These are phyloP conservation scores for Fusarium coffeatum DNA, from an alignment of 2,329 filamentous ascomycete species.

Conservation along the genomic window DNA sequence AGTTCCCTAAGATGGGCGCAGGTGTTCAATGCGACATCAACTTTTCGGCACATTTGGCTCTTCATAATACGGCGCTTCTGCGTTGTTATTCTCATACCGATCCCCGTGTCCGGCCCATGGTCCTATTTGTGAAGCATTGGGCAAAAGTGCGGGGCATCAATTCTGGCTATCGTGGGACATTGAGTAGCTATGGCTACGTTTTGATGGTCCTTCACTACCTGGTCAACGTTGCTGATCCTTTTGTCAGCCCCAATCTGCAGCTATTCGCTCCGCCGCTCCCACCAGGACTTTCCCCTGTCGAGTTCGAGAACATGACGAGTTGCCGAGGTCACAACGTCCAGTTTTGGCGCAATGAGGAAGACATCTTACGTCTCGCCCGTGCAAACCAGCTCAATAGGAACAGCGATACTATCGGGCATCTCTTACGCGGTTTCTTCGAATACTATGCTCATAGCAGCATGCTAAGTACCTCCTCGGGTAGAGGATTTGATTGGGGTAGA, in stretches of 20 bases:
- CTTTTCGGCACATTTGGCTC: conserved; percentile 83
- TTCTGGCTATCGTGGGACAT: conserved; percentile 83
- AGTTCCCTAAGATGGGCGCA: conserved; percentile 80
- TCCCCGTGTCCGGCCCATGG: conserved; percentile 78
- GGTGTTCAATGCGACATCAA: conserved; percentile 95
- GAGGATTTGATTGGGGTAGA: conserved; percentile 82
- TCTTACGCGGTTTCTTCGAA: conserved; percentile 87
- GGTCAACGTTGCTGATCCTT: conserved; percentile 82
- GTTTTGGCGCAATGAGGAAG: conserved; percentile 81
- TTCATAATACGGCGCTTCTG: conserved; percentile 86
- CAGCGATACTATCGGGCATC: conserved; percentile 72
- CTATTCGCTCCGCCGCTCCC: conserved; percentile 60
- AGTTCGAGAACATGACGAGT: conserved; percentile 42
- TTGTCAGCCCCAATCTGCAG: conserved; percentile 87
- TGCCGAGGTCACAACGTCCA: conserved; percentile 76
- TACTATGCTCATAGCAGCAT: conserved; percentile 77
- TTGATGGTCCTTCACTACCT: conserved; percentile 93
- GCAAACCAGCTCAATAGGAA: conserved; percentile 74
- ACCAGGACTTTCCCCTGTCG: conserved; percentile 43
- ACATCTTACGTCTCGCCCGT: conserved; percentile 71
- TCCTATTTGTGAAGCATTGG: conserved; percentile 92
- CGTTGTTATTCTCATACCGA: conserved; percentile 87
- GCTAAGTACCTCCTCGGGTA: conserved; percentile 62
- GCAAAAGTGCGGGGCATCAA: conserved; percentile 88
- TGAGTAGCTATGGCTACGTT: conserved; percentile 92